These are phyloP conservation scores for Dichotomopilus funicola DNA, from an alignment of 2,329 filamentous ascomycete species.

Conservation along the genomic window DNA sequence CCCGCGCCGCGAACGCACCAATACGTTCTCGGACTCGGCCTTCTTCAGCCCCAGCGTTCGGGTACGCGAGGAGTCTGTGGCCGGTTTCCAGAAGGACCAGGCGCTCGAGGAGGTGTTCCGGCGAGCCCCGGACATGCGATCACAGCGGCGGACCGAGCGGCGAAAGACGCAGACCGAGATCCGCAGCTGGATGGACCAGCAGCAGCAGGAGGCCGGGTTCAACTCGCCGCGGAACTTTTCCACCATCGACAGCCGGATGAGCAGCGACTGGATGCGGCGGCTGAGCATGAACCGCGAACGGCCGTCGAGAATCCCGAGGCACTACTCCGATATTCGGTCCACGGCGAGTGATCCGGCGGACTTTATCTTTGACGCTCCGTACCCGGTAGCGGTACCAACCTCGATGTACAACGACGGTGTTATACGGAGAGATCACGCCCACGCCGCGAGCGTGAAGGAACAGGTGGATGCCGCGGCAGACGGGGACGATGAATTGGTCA, in stretches of 20 bases:
- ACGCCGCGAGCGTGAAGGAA: constrained; percentile 41
- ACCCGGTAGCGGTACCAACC: constrained; percentile 23
- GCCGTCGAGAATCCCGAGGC: constrained; percentile 38
- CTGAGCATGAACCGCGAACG: constrained; percentile 47
- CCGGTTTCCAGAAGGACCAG: constrained; percentile 82
- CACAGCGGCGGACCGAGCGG: constrained; percentile 55
- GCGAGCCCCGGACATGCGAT: constrained; percentile 59
- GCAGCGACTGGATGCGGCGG: constrained; percentile 44
- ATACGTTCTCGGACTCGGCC: constrained; percentile 53
- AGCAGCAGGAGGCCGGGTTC: constrained; percentile 50
- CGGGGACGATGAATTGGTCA: constrained; percentile 83
- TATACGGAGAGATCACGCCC: constrained; percentile 38
- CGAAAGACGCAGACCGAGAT: constrained; percentile 76
- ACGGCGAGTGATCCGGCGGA: constrained; percentile 59
- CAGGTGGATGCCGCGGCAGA: constrained; percentile 80
- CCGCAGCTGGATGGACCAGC: constrained; percentile 80
- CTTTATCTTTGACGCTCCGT: constrained; percentile 42
- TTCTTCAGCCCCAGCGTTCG: constrained; percentile 69
- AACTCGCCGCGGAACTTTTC: constrained; percentile 42
- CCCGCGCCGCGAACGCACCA: constrained; percentile 44
- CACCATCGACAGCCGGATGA: constrained; percentile 39
- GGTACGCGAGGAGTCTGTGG: constrained; percentile 77
- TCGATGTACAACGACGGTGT: constrained; percentile 26
- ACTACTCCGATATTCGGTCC: constrained; percentile 52
- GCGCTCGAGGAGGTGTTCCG: constrained; percentile 90